A percentile compares a stretch with the other conserved stretches of the same genome.
Conservation (phyloP, 768 basidiomycete genomes). For the Pleurotus giganteus region DNA sequence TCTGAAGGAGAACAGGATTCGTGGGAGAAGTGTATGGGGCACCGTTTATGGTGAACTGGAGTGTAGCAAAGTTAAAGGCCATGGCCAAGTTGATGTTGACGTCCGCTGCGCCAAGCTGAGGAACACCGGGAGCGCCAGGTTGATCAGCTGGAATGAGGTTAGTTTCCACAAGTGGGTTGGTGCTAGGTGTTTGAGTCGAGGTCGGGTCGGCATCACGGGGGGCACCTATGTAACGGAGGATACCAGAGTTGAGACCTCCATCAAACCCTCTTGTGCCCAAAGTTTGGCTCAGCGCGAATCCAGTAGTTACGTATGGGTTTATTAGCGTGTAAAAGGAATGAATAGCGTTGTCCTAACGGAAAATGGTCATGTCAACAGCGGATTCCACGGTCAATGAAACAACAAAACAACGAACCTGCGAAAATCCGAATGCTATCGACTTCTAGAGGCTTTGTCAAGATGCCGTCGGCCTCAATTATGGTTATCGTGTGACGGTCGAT, state of each 20-base stretch:
- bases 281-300: constrained; percentile 28
- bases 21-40: constrained; percentile 33
- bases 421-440: constrained; percentile 42
- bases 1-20: constrained; percentile 55
- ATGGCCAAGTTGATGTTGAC: constrained; percentile 20
- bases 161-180: constrained; percentile 28
- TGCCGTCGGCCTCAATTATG: constrained; percentile 35
- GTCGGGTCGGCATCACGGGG: constrained; percentile 31
- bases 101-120: constrained; percentile 21
- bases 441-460: constrained; percentile 22
- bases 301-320: constrained; percentile 41
- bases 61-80: constrained; percentile 13
- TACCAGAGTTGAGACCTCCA: constrained; percentile 51
- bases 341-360: constrained; percentile 28
- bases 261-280: constrained; percentile 19
- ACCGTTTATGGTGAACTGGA: constrained; percentile 29
- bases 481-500: constrained; percentile 23
- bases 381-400: not conserved
- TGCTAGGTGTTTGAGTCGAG: constrained; percentile 15
- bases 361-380: not conserved
- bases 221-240: constrained; percentile 48
- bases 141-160: constrained; percentile 26
- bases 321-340: constrained; percentile 34
- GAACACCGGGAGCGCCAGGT: constrained; percentile 25
- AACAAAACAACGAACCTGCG: constrained; percentile 21